Evolutionary conservation across 176 grass and related monocot genomes (phyloP), one percentile per base, ranked within the genome.

Genomic region (Hordeum marinum): DNA sequence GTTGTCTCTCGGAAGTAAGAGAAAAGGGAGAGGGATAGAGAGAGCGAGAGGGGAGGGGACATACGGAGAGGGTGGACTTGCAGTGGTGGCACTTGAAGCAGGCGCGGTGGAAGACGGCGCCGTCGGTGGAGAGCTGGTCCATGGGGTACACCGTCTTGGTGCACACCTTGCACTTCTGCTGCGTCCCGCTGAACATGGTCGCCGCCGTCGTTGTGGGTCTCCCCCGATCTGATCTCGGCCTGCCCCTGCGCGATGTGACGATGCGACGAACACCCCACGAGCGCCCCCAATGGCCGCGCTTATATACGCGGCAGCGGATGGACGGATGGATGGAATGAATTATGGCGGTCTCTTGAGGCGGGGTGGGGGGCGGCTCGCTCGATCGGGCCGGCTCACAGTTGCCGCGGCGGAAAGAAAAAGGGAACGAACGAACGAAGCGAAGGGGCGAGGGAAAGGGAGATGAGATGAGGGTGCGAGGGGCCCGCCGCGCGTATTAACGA

Each of bases 81-180:
- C 94, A 97, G 92, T 97, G 94, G 58, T 87, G 89, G 87, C 94
- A 97, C 89, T 90, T 91, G 92, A 97, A 97, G 94, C 94, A 97
- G 21, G 90, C 90, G 39, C 90, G 90, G 90, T 97, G 94, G 82
- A 84, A 94, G 89, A 72, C 83, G 80, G 75, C 75, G 78, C 89
- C 90, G 21, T 94, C 89, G 80, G 92, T 89, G 85, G 88, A 92
- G 71, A 97, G 71, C 91, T 97, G 94, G 59, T 97, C 94, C 94
- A 97, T 97, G 8, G 92, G 85, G 87, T 97, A 97, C 83, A 97
- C 94, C 87, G 94, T 97, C 91, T 97, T 97, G 74, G 83, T 55
- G 90, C 94, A 97, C 82, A 80, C 92, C 89, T 90, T 92, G 92
- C 94, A 97, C 83, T 92, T 97, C 85, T 87, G 87, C 88, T 86